phyloP scores from a whole-genome alignment of 108 stramenopile species.

The Schizochytrium sp. region DNA sequence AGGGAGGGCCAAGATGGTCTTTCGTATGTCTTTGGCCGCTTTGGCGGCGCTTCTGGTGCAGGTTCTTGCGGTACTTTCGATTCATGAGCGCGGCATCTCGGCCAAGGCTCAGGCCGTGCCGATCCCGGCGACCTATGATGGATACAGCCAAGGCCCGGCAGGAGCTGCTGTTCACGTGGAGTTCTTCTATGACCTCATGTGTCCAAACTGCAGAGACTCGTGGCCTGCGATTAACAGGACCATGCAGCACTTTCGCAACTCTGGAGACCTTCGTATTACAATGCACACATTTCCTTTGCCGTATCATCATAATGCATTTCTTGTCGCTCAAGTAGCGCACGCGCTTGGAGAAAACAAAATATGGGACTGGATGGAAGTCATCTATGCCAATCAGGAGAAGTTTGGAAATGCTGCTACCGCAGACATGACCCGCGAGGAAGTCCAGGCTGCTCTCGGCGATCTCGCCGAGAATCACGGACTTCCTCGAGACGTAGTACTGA shows the following conservation, averaged over 20 bases:
- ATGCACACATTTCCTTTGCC: conserved; percentile 64
- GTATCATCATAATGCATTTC: conserved; percentile 52
- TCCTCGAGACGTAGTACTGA: background rate
- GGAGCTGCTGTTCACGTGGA: conserved; percentile 53
- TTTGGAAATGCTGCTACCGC: conserved; percentile 61
- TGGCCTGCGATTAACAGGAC: conserved; percentile 46
- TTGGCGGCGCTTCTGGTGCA: background rate
- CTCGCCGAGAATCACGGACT: background rate
- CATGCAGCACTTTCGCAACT: background rate
- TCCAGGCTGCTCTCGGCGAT: conserved; percentile 8
- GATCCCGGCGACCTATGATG: conserved; percentile 38
- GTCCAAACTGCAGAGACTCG: conserved; percentile 54
- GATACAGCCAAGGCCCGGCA: conserved; percentile 6
- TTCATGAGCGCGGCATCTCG: background rate
- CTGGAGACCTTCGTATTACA: conserved; percentile 7
- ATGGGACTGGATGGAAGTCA: conserved; percentile 59
- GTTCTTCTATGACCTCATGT: conserved; percentile 63
- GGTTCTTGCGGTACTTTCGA: background rate
- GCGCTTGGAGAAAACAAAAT: background rate
- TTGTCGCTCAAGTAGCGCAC: conserved; percentile 2
- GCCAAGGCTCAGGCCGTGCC: conserved; percentile 37
- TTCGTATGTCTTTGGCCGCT: background rate
- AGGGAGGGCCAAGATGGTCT: too few relatives aligned
- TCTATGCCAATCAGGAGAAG: conserved; percentile 58
- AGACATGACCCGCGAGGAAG: background rate